Percentiles rank a stretch among this genome's conserved stretches.
Conservation (phyloP, 129 eudicot genomes). For the Chrysanthemum lavandulifolium region DNA sequence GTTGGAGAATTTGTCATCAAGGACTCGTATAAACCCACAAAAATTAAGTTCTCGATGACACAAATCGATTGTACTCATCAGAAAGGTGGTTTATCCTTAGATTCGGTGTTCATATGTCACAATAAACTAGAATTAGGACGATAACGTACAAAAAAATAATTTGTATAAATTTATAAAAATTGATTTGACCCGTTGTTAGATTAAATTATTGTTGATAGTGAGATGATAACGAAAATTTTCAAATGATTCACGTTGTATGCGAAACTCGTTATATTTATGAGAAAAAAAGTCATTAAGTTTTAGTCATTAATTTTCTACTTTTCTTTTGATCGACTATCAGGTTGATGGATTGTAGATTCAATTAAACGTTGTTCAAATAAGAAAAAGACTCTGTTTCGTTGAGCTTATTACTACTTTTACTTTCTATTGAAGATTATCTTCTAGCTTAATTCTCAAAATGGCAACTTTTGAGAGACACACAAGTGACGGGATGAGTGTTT, state of each 20-base stretch:
- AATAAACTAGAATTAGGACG: constrained; percentile 12
- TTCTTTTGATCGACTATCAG: no score
- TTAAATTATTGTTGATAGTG: background rate
- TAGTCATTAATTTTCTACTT: no score
- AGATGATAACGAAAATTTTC: background rate
- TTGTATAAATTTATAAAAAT: background rate
- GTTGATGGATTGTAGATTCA: no score
- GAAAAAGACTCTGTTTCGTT: no score
- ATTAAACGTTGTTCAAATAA: no score
- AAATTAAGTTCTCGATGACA: constrained; percentile 65
- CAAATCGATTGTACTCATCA: constrained; percentile 89
- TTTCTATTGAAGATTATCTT: no score
- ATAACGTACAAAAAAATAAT: background rate
- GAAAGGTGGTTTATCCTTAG: constrained; percentile 80
- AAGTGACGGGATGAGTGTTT: no score
- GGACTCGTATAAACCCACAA: constrained; percentile 32
- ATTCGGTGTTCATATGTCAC: constrained; percentile 59
- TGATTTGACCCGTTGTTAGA: background rate
- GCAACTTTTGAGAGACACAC: no score
- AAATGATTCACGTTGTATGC: background rate
- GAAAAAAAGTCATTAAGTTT: no score
- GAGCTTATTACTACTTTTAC: no score
- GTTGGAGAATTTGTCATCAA: constrained; percentile 73
- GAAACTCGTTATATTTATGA: no score
- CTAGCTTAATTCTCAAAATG: no score